Base-by-base conservation (phyloP, 2,329 filamentous ascomycete species). In the Phialophora verrucosa region DNA sequence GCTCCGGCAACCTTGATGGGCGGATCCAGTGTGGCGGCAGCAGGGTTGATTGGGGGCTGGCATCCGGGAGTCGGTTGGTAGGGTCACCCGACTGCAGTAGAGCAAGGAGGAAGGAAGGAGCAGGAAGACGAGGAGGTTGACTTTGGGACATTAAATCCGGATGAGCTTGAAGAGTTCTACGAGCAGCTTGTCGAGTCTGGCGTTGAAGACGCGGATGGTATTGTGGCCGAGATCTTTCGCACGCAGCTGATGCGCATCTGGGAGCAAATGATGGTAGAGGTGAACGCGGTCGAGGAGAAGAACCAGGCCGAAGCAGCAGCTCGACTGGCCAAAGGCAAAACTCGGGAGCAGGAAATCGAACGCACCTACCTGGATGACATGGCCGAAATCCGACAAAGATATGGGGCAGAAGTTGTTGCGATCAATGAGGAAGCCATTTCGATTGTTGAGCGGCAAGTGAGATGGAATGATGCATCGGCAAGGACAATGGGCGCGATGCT, bases 31-130 rank as follows among this genome's bases (percentile, higher is more conserved):
- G 54, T 32, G 31, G 53, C 64, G 35, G 58, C 68, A 44, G 32
- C 62, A n/a, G 55, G 44, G 29, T 44, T 66, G 14, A 59, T 69
- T 32, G 65, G 65, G 3, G 68, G 64, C 4, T 69, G 68, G 68
- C 63, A 69, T 62, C 65, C 68, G 12, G 65, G 68, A 49, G 65
- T 66, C 25, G 66, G 63, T 25, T 68, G 66, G 66, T 68, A 68
- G 66, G 42, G n/a, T 23, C 44, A 50, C 12, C 42, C 57, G n/a
- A 32, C 38, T 4, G 57, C 35, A 12, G 38, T 12, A 17, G 38
- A 42, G 38, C 47, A 50, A 23, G 47, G 47, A n/a, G 44, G 20
- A 50, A 25, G 47, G 10, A 12, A 27, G 47, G n/a, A 17, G n/a
- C 12, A 11, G 20, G 47, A 50, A 50, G 2, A 5, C 17, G 20